Base-by-base conservation (phyloP, 305 asterid species). In the Euphrasia arctica region DNA sequence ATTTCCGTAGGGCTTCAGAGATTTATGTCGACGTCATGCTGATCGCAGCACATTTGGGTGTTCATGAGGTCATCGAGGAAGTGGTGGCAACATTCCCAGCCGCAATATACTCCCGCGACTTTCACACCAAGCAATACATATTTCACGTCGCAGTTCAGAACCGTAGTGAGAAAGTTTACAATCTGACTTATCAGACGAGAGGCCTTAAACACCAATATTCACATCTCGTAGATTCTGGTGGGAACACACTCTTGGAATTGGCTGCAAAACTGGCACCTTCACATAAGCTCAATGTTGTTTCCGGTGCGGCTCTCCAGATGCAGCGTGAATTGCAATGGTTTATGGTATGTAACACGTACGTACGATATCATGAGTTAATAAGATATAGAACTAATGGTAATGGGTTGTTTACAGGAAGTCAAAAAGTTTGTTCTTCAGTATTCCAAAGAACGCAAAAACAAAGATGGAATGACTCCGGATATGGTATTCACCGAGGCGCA, bases 401-500 rank as follows among this genome's bases (percentile, higher is more conserved):
- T 25, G 60, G n/a, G n/a, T n/a, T 18, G 22, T 18, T 43, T 4
- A 11, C 49, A 77, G 83, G 76, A 72, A 59, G 79, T 77, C 41
- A 71, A 80, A 52, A 72, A 58, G 34, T 62, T 55, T 45, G 68
- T 77, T 3, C 76, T 45, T 25, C 75, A 80, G 5, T 9, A 13
- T 3, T 66, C 65, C 9, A 63, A 49, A 64, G 76, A 78, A 48
- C 70, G 28, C 56, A 47, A 45, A 29, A 72, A 79, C 59, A 42
- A 32, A 0, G 72, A 42, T 0, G 76, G 71, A 10, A 64, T 70
- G 72, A 72, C 82, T 7, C 77, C 85, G 0, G 45, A 50, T 10
- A 39, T 36, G 28, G 22, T 77, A 27, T 80, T 77, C 34, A 51
- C 68, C 0, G 66, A 75, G 18, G 74, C 73, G 64, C 85, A 77